These are phyloP conservation scores for Eimeria falciformis DNA, from an alignment of 169 alveolate genomes.

Conservation along the genomic window DNA sequence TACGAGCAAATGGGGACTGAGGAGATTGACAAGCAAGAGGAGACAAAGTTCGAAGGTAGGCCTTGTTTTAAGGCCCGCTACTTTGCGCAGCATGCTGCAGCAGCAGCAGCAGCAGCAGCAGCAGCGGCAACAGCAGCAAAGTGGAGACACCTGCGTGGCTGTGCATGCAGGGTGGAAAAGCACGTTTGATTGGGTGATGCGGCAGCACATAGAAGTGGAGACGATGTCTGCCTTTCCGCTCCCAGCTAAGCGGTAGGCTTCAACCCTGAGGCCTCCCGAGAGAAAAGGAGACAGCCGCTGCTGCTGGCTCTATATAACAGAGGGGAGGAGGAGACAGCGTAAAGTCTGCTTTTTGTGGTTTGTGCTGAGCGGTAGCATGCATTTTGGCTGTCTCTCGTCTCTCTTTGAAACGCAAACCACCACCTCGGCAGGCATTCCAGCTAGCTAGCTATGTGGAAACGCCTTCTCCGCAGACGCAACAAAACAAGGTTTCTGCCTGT, in stretches of 20 bases:
- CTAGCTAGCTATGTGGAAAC: no score
- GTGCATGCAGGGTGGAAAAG: slow-evolving; percentile 74
- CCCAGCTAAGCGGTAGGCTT: slow-evolving; percentile 65
- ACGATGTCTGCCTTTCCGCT: slow-evolving; percentile 81
- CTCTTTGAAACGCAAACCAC: no score
- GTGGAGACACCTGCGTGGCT: neutral
- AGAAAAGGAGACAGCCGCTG: neutral
- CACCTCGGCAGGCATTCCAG: no score
- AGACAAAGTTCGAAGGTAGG: slow-evolving; percentile 55
- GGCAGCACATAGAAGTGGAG: slow-evolving; percentile 80
- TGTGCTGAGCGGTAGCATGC: no score
- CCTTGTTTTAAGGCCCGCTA: neutral
- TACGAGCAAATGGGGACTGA: slow-evolving; percentile 77
- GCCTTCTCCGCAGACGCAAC: no score
- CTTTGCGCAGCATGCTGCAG: neutral
- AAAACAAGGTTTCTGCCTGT: no score
- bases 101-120: neutral
- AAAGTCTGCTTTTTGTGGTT: neutral
- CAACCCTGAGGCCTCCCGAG: neutral
- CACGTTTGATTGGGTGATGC: slow-evolving; percentile 79
- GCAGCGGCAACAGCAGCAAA: neutral
- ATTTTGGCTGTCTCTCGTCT: no score
- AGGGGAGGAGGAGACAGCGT: neutral
- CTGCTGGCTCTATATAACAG: no score
- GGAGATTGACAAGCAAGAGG: slow-evolving; percentile 69